These are phyloP conservation scores for Coleophoma crateriformis DNA, from an alignment of 2,329 filamentous ascomycete genomes.

Conservation along the genomic window DNA sequence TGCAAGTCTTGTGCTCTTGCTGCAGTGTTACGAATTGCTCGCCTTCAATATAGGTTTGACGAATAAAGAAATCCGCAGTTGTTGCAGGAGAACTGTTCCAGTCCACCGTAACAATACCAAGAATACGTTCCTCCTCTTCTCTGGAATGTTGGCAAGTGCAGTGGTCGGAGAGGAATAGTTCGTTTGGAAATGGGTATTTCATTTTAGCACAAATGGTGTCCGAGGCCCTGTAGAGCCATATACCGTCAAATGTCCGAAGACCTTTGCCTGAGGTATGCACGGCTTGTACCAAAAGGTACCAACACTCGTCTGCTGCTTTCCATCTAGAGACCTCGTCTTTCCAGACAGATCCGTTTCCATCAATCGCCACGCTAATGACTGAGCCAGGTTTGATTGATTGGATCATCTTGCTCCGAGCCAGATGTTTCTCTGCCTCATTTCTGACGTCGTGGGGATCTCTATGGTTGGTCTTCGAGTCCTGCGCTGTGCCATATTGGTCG, in stretches of 20 bases:
- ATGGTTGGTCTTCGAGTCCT: neutral
- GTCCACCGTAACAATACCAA: slow-evolving; percentile 51
- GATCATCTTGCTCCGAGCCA: slow-evolving; percentile 28
- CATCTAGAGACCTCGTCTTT: slow-evolving; percentile 38
- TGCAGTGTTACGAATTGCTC: slow-evolving; percentile 58
- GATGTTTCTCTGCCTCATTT: slow-evolving; percentile 11
- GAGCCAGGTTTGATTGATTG: slow-evolving; percentile 46
- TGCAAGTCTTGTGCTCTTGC: slow-evolving; percentile 48
- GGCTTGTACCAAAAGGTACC: slow-evolving; percentile 66
- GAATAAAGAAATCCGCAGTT: slow-evolving; percentile 54
- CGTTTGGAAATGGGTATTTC: slow-evolving; percentile 64
- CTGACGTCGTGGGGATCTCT: neutral
- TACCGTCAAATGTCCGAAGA: slow-evolving; percentile 48
- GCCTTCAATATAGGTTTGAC: slow-evolving; percentile 60
- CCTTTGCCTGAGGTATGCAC: slow-evolving; percentile 34
- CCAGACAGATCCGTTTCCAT: slow-evolving; percentile 48
- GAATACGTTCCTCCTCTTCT: slow-evolving; percentile 49
- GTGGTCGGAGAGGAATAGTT: slow-evolving; percentile 72
- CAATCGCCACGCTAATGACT: slow-evolving; percentile 39
- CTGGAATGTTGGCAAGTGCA: slow-evolving; percentile 56
- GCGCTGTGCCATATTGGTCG: neutral
- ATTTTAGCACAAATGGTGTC: slow-evolving; percentile 67
- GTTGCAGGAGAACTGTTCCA: slow-evolving; percentile 44
- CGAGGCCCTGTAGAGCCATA: slow-evolving; percentile 68
- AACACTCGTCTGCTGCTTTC: slow-evolving; percentile 43